Percentiles rank a stretch among this genome's conserved stretches.
These are phyloP conservation scores for Neofusicoccum umdonicola DNA, from an alignment of 2,329 filamentous ascomycete species.

Conservation along the genomic window DNA sequence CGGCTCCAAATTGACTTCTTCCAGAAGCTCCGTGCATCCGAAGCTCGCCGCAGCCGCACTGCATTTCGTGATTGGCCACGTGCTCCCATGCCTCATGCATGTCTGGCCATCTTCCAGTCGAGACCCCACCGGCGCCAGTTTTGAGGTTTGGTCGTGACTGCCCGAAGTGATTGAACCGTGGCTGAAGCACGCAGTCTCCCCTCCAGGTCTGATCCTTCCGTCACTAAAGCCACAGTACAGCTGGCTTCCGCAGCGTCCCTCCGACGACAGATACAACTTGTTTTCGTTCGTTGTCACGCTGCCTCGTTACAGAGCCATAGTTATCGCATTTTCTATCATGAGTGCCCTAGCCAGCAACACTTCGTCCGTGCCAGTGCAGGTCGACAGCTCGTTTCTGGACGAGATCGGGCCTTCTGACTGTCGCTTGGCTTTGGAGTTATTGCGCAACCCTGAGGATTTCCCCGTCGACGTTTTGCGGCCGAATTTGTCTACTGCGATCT, in stretches of 20 bases:
- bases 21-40: neutral
- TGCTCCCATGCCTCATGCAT: too few species aligned
- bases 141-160: too few species aligned
- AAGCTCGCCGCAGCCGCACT: neutral
- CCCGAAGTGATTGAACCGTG: too few species aligned
- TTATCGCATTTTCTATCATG: neutral
- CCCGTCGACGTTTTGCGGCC: neutral
- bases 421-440: neutral
- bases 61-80: neutral
- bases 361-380: neutral
- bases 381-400: neutral
- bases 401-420: neutral
- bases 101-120: too few species aligned
- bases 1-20: neutral
- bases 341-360: neutral
- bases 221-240: too few species aligned
- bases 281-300: too few species aligned
- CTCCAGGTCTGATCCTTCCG: too few species aligned
- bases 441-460: neutral
- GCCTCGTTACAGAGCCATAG: neutral
- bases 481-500: too few species aligned
- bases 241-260: too few species aligned
- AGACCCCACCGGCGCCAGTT: too few species aligned
- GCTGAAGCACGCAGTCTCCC: too few species aligned
- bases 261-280: too few species aligned